These are phyloP conservation scores for Sclerotinia glacialis DNA, from an alignment of 2,329 filamentous ascomycete genomes.

Conservation along the genomic window DNA sequence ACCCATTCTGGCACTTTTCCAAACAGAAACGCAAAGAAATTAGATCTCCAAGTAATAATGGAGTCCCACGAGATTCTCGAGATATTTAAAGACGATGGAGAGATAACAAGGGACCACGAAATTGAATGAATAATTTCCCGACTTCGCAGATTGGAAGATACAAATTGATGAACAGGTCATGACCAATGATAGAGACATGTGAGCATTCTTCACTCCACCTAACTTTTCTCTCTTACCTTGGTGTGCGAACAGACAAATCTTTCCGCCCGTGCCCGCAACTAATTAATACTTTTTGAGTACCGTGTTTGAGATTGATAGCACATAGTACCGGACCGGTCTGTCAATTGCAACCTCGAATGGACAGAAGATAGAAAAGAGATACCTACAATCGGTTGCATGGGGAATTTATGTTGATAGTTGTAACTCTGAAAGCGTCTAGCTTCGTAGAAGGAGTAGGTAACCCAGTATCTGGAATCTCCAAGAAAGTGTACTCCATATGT, in stretches of 20 bases:
- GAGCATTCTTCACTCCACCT: background rate
- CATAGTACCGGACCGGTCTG: conserved; percentile 8
- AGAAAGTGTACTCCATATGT: background rate
- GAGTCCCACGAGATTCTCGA: conserved; percentile 8
- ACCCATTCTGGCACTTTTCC: background rate
- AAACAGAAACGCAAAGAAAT: conserved; percentile 8
- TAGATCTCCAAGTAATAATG: conserved; percentile 15
- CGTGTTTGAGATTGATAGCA: conserved; percentile 18
- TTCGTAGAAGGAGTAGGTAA: background rate
- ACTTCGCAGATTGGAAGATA: conserved; percentile 2
- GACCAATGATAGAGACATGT: background rate
- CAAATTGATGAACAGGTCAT: background rate
- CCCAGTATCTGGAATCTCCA: background rate
- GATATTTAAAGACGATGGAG: conserved; percentile 6
- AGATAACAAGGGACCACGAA: conserved; percentile 2
- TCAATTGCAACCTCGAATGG: conserved; percentile 3
- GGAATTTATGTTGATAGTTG: background rate
- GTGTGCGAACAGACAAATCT: background rate
- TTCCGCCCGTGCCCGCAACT: conserved; percentile 2
- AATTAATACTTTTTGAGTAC: conserved; percentile 4
- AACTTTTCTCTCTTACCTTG: background rate
- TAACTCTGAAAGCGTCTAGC: background rate
- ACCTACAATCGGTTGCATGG: background rate
- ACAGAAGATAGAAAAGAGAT: background rate
- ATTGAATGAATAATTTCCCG: conserved; percentile 4